These are phyloP conservation scores for Aphanomyces stellatus DNA, from an alignment of 352 stramenopile genomes.

Conservation along the genomic window DNA sequence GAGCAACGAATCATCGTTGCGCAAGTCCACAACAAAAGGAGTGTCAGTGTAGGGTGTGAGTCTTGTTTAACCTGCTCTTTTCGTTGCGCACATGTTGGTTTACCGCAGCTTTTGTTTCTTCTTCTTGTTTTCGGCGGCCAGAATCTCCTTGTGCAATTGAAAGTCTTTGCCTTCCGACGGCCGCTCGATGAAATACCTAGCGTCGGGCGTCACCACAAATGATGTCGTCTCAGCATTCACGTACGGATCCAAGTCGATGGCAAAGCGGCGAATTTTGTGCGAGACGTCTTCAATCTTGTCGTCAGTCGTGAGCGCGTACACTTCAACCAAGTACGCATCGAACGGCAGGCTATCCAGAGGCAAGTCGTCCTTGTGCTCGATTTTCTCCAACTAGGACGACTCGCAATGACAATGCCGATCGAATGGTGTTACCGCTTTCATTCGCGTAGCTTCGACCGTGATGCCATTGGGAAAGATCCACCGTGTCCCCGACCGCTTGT, in stretches of 20 bases:
- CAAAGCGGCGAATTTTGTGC: slow-evolving; percentile 74
- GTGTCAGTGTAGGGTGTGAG: too few relatives aligned
- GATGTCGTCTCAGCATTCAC: neutral
- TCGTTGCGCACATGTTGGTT: neutral
- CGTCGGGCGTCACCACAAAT: too few relatives aligned
- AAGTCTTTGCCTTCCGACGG: slow-evolving; percentile 81
- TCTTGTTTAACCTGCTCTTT: neutral
- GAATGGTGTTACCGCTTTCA: slow-evolving; percentile 54
- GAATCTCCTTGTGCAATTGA: slow-evolving; percentile 65
- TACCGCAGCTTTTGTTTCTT: slow-evolving; percentile 19
- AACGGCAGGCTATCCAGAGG: slow-evolving; percentile 77
- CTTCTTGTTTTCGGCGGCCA: slow-evolving; percentile 50
- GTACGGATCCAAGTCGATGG: slow-evolving; percentile 58
- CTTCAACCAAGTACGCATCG: slow-evolving; percentile 78
- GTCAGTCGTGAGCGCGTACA: slow-evolving; percentile 73
- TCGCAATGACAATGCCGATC: neutral
- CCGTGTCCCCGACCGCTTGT: slow-evolving; percentile 71
- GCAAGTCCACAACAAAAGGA: too few relatives aligned
- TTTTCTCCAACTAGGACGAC: slow-evolving; percentile 47
- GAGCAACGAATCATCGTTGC: too few relatives aligned
- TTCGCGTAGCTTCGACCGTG: slow-evolving; percentile 73
- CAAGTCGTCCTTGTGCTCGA: slow-evolving; percentile 77
- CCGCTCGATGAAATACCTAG: slow-evolving; percentile 66
- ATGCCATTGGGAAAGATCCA: slow-evolving; percentile 81
- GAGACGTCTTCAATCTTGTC: slow-evolving; percentile 80